Percentiles rank a stretch among this genome's conserved stretches.
phyloP scores from a whole-genome alignment of 805 yeast genomes.

The Zygotorulaspora chibaensis region DNA sequence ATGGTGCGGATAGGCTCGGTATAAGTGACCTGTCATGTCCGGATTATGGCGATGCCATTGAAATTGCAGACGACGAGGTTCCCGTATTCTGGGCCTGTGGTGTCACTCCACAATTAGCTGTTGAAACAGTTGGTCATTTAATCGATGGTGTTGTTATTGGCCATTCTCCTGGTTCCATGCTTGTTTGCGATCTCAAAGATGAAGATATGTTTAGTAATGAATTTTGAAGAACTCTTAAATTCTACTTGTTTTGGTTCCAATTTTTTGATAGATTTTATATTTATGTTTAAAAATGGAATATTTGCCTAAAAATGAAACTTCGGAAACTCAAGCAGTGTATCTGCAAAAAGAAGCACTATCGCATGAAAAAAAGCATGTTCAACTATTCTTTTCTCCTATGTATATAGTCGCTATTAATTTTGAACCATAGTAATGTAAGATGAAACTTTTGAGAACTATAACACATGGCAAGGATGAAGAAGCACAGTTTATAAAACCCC shows the following conservation, averaged over 20 bases:
- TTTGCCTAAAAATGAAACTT: neutral
- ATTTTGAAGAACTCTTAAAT: neutral
- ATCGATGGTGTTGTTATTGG: slow-evolving; percentile 34
- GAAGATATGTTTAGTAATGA: neutral
- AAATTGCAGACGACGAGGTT: slow-evolving; percentile 33
- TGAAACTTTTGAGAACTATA: no score
- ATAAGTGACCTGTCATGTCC: slow-evolving; percentile 33
- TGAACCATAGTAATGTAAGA: no score
- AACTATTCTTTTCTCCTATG: no score
- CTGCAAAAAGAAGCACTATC: no score
- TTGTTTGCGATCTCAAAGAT: slow-evolving; percentile 31
- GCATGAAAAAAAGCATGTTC: no score
- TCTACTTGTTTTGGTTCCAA: no score
- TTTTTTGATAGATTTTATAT: neutral
- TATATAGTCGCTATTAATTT: no score
- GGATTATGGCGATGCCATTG: slow-evolving; percentile 37
- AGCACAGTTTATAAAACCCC: no score
- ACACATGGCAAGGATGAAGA: no score
- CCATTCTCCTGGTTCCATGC: slow-evolving; percentile 39
- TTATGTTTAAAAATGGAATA: neutral
- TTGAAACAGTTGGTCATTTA: slow-evolving; percentile 16
- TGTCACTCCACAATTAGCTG: slow-evolving; percentile 35
- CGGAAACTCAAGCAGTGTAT: no score
- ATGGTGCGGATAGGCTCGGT: slow-evolving; percentile 36
- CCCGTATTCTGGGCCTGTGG: slow-evolving; percentile 47